Percentiles rank a stretch among this genome's conserved stretches.
Evolutionary conservation across 768 basidiomycete genomes (phyloP).

Genomic region (Lactarius indigo): DNA sequence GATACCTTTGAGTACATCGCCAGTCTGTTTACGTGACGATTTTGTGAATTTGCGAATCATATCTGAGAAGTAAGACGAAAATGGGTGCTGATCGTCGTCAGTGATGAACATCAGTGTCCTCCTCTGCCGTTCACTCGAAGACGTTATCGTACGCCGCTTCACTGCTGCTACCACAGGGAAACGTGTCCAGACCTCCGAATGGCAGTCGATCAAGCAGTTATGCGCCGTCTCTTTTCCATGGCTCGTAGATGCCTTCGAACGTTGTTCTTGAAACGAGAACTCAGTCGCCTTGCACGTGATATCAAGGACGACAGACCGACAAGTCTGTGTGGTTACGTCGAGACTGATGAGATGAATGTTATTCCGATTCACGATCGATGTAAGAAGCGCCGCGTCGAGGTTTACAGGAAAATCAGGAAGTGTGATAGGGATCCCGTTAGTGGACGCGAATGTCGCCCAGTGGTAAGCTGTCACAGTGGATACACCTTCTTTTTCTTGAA

Average conservation of each 20-base stretch:
- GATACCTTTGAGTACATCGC: conserved; percentile 40
- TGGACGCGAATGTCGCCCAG: conserved; percentile 54
- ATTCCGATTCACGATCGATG: conserved; percentile 44
- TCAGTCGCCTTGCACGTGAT: conserved; percentile 57
- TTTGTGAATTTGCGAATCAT: conserved; percentile 46
- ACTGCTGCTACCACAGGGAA: conserved; percentile 16
- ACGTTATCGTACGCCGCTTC: conserved; percentile 13
- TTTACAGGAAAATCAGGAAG: conserved; percentile 30
- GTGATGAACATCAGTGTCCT: conserved; percentile 46
- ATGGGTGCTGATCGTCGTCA: conserved; percentile 35
- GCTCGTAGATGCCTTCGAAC: conserved; percentile 25
- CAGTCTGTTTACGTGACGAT: conserved; percentile 50
- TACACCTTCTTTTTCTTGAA: conserved; percentile 24
- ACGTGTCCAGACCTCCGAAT: conserved; percentile 13
- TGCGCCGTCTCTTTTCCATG: conserved; percentile 33
- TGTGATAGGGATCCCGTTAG: conserved; percentile 40
- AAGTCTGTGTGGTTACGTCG: conserved; percentile 33
- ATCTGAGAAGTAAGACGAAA: conserved; percentile 42
- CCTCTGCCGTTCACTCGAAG: conserved; percentile 29
- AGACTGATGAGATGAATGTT: conserved; percentile 44
- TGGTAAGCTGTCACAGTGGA: conserved; percentile 43
- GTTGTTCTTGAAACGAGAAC: conserved; percentile 50
- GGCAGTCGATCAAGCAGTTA: conserved; percentile 33
- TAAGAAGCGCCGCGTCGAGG: conserved; percentile 34
- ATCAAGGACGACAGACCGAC: conserved; percentile 44